Conservation (phyloP, 2,329 filamentous ascomycete species). For the Colletotrichum costaricense region DNA sequence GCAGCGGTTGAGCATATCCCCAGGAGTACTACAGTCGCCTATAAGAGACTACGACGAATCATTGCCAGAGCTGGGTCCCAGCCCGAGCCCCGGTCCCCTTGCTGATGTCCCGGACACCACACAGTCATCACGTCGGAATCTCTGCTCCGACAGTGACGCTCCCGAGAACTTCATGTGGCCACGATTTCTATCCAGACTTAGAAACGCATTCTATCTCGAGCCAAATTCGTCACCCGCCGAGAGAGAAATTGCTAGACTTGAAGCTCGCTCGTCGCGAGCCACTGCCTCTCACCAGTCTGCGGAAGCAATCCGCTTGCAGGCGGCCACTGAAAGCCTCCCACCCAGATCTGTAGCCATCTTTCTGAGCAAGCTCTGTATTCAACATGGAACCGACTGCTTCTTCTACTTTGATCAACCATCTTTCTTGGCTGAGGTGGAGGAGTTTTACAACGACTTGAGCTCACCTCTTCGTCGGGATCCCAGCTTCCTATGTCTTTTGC, state of each 20-base stretch:
- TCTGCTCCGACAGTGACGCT: background rate
- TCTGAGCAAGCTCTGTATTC: background rate
- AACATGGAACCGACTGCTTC: background rate
- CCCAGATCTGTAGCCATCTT: background rate
- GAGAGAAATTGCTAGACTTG: background rate
- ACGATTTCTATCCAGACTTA: background rate
- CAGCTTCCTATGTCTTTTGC: background rate
- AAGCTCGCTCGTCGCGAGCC: background rate
- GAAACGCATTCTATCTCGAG: background rate
- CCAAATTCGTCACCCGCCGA: background rate
- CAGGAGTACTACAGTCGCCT: too few relatives aligned
- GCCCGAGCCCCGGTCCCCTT: constrained; percentile 22
- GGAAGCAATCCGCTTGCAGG: background rate
- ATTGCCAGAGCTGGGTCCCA: too few relatives aligned
- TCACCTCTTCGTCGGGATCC: background rate
- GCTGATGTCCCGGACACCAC: background rate
- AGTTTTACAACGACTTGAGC: background rate
- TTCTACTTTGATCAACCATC: background rate
- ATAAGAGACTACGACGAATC: too few relatives aligned
- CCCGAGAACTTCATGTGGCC: background rate
- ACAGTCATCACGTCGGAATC: background rate
- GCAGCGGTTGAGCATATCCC: too few relatives aligned
- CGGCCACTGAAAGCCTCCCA: background rate
- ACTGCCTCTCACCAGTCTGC: background rate
- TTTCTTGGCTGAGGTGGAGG: background rate